These are phyloP conservation scores for Scenedesmus sp. DNA, from an alignment of 163 green algal species.

Conservation along the genomic window DNA sequence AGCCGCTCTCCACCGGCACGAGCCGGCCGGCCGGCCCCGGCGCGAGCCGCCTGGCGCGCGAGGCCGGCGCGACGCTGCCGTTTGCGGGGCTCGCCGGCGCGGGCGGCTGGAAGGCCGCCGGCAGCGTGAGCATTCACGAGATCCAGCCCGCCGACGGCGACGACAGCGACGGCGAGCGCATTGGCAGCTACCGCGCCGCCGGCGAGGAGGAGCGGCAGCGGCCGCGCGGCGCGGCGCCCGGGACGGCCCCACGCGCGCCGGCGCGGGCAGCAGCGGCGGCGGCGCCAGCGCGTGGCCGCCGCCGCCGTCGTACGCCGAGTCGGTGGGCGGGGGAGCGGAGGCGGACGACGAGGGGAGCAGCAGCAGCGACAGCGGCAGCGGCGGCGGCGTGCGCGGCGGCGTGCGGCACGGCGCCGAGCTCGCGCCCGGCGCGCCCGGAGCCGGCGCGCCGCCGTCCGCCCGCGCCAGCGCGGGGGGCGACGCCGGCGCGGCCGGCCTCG, in stretches of 20 bases:
- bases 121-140: constrained; percentile 20
- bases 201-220: constrained; percentile 18
- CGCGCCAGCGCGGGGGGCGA: no score
- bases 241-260: not conserved
- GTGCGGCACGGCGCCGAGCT: constrained; percentile 14
- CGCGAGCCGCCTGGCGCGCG: constrained; percentile 30
- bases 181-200: not conserved
- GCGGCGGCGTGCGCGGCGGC: no score
- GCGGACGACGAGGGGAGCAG: constrained; percentile 31
- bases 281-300: not conserved
- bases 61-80: constrained; percentile 8
- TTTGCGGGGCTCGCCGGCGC: not conserved
- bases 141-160: constrained; percentile 23
- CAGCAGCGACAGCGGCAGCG: not conserved
- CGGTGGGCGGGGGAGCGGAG: constrained; percentile 17
- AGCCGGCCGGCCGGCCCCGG: not conserved
- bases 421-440: not conserved
- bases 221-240: no score
- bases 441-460: no score
- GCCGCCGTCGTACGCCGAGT: constrained; percentile 14
- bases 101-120: not conserved
- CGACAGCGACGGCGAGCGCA: not conserved
- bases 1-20: no score
- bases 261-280: constrained; percentile 7
- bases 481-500: no score